Conservation (phyloP, 2,329 filamentous ascomycete species). For the Claviceps fusiformis region DNA sequence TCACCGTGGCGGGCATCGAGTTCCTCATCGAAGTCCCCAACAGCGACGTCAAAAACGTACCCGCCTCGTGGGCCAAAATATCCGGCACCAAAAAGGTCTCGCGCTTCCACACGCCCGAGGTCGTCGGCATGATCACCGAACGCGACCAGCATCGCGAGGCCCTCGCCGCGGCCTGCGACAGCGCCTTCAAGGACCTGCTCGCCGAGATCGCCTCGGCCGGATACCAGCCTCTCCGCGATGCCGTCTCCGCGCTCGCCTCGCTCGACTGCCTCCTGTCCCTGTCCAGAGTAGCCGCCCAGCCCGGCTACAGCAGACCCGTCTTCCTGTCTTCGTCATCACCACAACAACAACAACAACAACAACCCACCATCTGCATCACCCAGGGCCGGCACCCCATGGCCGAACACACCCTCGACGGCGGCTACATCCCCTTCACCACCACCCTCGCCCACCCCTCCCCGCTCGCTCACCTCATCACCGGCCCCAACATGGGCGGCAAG, state of each 20-base stretch:
- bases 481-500: conserved; percentile 98
- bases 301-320: conserved; percentile 72
- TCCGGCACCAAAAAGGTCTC: conserved; percentile 87
- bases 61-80: conserved; percentile 89
- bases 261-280: conserved; percentile 85
- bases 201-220: conserved; percentile 62
- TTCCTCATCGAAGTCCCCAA: conserved; percentile 90
- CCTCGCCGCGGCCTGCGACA: conserved; percentile 80
- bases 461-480: conserved; percentile 77
- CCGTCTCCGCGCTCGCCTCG: conserved; percentile 70
- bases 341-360: conserved; percentile 23
- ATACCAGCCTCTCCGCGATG: conserved; percentile 82
- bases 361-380: conserved; percentile 47
- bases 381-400: conserved; percentile 87
- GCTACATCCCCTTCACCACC: conserved; percentile 86
- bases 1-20: conserved; percentile 79
- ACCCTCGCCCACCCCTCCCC: conserved; percentile 51
- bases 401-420: conserved; percentile 71
- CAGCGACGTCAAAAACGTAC: conserved; percentile 67
- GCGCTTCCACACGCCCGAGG: conserved; percentile 87
- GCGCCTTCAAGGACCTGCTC: conserved; percentile 62
- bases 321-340: conserved; percentile 25
- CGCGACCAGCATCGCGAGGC: conserved; percentile 92
- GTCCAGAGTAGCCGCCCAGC: conserved; percentile 68
- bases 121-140: conserved; percentile 69